Evolutionary conservation across 208 protist species (phyloP).

Genomic region (Naegleria gruberi): DNA sequence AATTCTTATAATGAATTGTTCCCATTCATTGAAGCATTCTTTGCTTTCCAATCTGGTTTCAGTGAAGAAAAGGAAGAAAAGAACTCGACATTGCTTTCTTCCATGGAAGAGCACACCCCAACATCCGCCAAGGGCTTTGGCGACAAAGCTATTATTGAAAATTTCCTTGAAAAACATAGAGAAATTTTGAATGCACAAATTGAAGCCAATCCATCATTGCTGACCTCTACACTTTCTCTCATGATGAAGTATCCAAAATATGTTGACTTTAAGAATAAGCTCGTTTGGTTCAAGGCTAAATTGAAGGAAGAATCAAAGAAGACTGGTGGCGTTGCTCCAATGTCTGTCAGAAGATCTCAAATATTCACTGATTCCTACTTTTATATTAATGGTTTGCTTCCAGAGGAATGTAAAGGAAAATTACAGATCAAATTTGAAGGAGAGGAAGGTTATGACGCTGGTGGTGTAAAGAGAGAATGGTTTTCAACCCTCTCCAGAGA

Average conservation of each 20-base stretch:
- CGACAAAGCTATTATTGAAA: conserved; percentile 42
- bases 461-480: conserved; percentile 88
- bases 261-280: conserved; percentile 77
- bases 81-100: background rate
- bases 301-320: conserved; percentile 19
- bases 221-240: conserved; percentile 57
- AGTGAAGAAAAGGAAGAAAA: background rate
- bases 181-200: conserved; percentile 45
- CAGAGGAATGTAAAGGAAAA: conserved; percentile 61
- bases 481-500: conserved; percentile 79
- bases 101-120: background rate
- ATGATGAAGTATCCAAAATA: conserved; percentile 64
- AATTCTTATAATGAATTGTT: background rate
- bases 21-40: conserved; percentile 33
- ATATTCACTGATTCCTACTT: conserved; percentile 71
- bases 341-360: conserved; percentile 61
- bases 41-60: conserved; percentile 29
- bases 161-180: conserved; percentile 57
- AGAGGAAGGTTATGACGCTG: conserved; percentile 86
- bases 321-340: conserved; percentile 22
- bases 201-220: conserved; percentile 52
- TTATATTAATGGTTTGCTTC: conserved; percentile 40
- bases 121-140: conserved; percentile 4
- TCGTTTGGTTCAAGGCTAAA: conserved; percentile 57
- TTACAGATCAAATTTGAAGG: conserved; percentile 71